These are phyloP conservation scores for Geotrichum candidum DNA, from an alignment of 1,139 yeast species.

Conservation along the genomic window DNA sequence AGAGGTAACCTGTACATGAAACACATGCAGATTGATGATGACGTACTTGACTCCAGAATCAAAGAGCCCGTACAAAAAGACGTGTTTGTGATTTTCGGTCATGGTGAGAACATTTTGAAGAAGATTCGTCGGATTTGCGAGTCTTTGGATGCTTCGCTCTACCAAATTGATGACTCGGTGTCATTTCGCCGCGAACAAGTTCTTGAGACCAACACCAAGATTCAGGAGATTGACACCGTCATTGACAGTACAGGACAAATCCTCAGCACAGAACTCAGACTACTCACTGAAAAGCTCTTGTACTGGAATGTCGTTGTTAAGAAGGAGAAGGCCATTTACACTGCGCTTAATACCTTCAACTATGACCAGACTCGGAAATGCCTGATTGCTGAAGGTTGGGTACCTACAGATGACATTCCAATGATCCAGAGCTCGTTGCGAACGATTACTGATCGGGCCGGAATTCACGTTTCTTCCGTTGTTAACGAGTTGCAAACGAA, in stretches of 20 bases:
- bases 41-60: conserved; percentile 46
- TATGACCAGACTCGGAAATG: conserved; percentile 82
- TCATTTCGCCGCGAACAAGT: conserved; percentile 54
- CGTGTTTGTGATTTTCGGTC: conserved; percentile 80
- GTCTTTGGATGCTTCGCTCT: conserved; percentile 75
- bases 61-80: conserved; percentile 53
- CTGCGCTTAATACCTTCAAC: conserved; percentile 72
- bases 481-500: conserved; percentile 76
- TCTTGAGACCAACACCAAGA: conserved; percentile 49
- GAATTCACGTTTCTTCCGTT: conserved; percentile 62
- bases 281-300: conserved; percentile 66
- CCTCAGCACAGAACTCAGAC: conserved; percentile 65
- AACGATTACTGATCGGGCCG: conserved; percentile 52
- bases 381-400: conserved; percentile 97
- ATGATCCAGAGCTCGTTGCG: conserved; percentile 45
- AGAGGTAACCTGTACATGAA: conserved; percentile 84
- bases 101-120: conserved; percentile 65
- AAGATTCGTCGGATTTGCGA: conserved; percentile 73
- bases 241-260: conserved; percentile 65
- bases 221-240: conserved; percentile 62
- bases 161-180: conserved; percentile 57
- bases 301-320: conserved; percentile 60
- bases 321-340: conserved; percentile 70
- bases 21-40: conserved; percentile 59
- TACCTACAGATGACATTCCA: conserved; percentile 54